Evolutionary conservation across 106 monocot species (phyloP).

Genomic region (Acorus calamus): DNA sequence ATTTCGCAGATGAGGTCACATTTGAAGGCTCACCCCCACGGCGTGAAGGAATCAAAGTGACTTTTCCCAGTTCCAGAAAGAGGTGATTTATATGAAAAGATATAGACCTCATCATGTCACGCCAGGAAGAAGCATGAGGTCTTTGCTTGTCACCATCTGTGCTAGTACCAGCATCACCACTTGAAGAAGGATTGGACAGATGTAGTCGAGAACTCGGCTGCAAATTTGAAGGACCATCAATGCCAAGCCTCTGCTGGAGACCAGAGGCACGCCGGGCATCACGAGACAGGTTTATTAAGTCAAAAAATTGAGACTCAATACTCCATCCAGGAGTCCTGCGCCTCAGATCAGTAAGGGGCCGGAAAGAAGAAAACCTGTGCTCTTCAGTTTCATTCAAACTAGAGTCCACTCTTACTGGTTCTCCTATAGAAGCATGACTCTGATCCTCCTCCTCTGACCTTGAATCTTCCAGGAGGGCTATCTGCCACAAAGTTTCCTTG

Average conservation of each 20-base stretch:
- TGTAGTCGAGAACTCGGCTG: conserved; percentile 24
- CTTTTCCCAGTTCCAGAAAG: conserved; percentile 83
- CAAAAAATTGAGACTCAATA: conserved; percentile 91
- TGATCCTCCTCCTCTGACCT: conserved; percentile 46
- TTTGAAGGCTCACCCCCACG: conserved; percentile 63
- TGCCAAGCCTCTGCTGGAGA: conserved; percentile 35
- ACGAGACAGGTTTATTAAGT: conserved; percentile 86
- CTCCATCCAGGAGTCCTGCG: conserved; percentile 74
- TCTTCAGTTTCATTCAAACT: conserved; percentile 43
- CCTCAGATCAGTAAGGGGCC: conserved; percentile 90
- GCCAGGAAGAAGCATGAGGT: conserved; percentile 57
- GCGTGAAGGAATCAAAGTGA: conserved; percentile 71
- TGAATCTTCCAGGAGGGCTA: conserved; percentile 81
- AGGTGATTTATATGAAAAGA: conserved; percentile 88
- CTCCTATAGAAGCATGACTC: conserved; percentile 27
- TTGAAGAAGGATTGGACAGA: conserved; percentile 19
- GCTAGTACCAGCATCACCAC: conserved; percentile 20
- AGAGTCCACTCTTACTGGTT: conserved; percentile 30
- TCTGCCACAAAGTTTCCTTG: conserved; percentile 82
- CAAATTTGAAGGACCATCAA: conserved; percentile 34
- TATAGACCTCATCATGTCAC: conserved; percentile 93
- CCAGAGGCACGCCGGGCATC: conserved; percentile 66
- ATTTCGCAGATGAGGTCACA: conserved; percentile 47
- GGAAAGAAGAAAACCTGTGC: conserved; percentile 57
- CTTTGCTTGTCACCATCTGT: conserved; percentile 69